Evolutionary conservation across 176 grass and related monocot species (phyloP).

Genomic region (Aegilops speltoides): DNA sequence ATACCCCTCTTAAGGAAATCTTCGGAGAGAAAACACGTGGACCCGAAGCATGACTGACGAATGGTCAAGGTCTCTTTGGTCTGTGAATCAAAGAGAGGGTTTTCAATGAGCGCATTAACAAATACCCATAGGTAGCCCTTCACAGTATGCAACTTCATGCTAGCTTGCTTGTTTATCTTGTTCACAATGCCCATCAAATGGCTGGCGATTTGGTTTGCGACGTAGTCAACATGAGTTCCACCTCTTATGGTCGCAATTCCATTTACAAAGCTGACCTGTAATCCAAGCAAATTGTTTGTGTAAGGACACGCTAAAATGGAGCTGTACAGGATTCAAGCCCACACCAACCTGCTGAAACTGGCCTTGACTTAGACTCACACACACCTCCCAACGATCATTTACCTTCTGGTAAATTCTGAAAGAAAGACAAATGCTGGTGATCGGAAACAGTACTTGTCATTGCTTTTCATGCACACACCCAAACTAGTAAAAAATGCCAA

Average conservation of each 20-base stretch:
- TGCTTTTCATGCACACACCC: no score
- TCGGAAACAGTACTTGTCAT: no score
- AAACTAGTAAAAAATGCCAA: no score
- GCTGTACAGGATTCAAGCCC: no score
- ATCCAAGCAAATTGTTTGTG: no score
- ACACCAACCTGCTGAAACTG: no score
- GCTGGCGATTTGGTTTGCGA: slow-evolving; percentile 79
- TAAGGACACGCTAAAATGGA: no score
- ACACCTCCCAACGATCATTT: no score
- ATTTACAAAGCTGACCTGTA: no score
- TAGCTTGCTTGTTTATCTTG: slow-evolving; percentile 83
- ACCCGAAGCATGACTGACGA: slow-evolving; percentile 67
- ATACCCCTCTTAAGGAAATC: slow-evolving; percentile 67
- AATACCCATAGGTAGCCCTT: slow-evolving; percentile 90
- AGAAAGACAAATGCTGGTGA: no score
- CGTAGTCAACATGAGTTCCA: slow-evolving; percentile 79
- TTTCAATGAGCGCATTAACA: slow-evolving; percentile 81
- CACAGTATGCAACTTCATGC: slow-evolving; percentile 65
- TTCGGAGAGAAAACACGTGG: slow-evolving; percentile 60
- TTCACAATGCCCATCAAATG: slow-evolving; percentile 63
- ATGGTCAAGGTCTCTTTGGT: slow-evolving; percentile 44
- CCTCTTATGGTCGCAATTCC: slow-evolving; percentile 78
- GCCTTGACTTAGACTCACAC: no score
- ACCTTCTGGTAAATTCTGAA: no score
- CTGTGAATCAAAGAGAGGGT: slow-evolving; percentile 65